phyloP scores from a whole-genome alignment of 208 protist genomes.

The Trypanosoma conorhini region DNA sequence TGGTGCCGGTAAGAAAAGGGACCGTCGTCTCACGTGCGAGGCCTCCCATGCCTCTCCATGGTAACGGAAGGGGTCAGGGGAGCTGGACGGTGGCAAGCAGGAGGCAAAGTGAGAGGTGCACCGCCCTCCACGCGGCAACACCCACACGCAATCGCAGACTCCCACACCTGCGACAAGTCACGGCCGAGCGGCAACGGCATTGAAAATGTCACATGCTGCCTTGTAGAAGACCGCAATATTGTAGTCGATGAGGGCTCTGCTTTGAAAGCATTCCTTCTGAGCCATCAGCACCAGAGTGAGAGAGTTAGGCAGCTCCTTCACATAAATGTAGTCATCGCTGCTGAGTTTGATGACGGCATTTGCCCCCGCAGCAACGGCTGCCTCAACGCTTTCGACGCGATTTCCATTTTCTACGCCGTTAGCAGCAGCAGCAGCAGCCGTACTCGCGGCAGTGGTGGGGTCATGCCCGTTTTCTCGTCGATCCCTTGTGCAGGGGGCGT shows the following conservation, averaged over 20 bases:
- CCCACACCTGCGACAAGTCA: conserved; percentile 3
- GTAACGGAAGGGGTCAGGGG: too few relatives aligned
- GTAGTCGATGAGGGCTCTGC: conserved; percentile 74
- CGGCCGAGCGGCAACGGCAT: conserved; percentile 12
- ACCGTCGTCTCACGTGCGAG: too few relatives aligned
- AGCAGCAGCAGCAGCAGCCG: not conserved
- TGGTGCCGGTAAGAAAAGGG: not conserved
- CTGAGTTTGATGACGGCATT: conserved; percentile 50
- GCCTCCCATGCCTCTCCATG: too few relatives aligned
- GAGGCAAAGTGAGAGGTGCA: not conserved
- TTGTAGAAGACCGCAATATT: conserved; percentile 89
- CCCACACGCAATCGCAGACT: not conserved
- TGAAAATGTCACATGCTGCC: conserved; percentile 73
- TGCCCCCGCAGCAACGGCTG: conserved; percentile 25
- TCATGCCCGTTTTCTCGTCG: conserved; percentile 11
- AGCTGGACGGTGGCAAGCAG: too few relatives aligned
- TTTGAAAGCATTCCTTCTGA: conserved; percentile 68
- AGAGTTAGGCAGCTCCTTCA: conserved; percentile 81
- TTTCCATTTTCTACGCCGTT: not conserved
- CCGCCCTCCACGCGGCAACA: not conserved
- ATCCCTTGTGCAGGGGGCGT: conserved; percentile 24
- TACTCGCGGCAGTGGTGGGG: not conserved
- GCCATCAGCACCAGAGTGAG: conserved; percentile 88
- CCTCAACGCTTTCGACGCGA: conserved; percentile 24
- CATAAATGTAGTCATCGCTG: conserved; percentile 83